Evolutionary conservation across 371 early-diverging fungal species (phyloP), one percentile per base, ranked within the genome.

Genomic region (Capillidium heterosporum): DNA sequence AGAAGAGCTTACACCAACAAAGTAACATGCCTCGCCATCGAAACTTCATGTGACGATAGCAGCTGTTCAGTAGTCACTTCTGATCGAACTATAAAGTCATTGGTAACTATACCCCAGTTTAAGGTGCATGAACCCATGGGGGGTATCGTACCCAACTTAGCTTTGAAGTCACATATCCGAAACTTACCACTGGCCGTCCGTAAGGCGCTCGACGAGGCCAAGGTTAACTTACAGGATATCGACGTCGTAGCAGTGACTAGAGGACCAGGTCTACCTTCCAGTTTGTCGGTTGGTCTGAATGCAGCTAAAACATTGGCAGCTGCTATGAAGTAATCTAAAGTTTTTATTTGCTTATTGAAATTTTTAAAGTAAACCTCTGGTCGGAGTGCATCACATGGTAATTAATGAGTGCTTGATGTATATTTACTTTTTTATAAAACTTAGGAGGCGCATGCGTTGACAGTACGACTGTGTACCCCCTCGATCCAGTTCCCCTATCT

Each of bases 311-410:
- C 82, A 7, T 64, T 89, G 32, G 88, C 89, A 10, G 84, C 84
- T 1, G 86, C 78, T 31, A 59, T 74, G 49, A 63, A 69, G 67
- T 66, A 61, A 50, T 10, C 15, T 23, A 17, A 26, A 15, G 3
- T 23, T 53, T n/a, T 40, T 21, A 26, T n/a, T 19, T 23, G 1
- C 13, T 13, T 32, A 32, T 24, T 17, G 23, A 49, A 5, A 26
- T 44, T 29, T 32, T 29, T 47, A 55, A 50, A 67, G 67, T 32
- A 80, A 80, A 56, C 85, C 87, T 7, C 62, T 87, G 43, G 71
- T 87, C 47, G 87, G 87, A 31, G 85, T 88, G 29, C 87, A 88
- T 67, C 89, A 89, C 60, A 88, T 87, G 88, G 80, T 76, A 74
- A 64, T 27, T 57, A 57, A 19, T 32, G 29, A 23, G 32, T n/a